Conservation (phyloP, 1,139 yeast genomes). For the Suhomyces yuchorum region DNA sequence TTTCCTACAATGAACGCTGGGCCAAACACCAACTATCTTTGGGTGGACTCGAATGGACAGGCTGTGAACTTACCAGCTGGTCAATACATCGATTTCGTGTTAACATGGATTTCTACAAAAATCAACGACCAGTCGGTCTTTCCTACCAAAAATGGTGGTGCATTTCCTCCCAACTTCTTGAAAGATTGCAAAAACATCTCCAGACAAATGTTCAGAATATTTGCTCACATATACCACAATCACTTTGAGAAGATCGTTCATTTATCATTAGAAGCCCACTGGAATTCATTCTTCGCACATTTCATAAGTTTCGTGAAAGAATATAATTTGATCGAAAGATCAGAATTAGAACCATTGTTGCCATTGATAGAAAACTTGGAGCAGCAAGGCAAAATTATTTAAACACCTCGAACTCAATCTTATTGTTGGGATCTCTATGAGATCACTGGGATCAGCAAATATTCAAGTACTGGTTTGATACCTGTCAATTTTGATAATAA, state of each 20-base stretch:
- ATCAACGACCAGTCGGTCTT: constrained; percentile 86
- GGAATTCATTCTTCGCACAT: constrained; percentile 98
- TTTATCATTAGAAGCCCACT: constrained; percentile 90
- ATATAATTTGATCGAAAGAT: constrained; percentile 74
- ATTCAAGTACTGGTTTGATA: constrained; percentile 1
- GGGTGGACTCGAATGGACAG: constrained; percentile 82
- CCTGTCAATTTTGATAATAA: background rate
- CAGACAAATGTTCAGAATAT: constrained; percentile 92
- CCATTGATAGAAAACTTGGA: constrained; percentile 80
- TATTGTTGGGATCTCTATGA: background rate
- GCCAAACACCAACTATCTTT: constrained; percentile 83
- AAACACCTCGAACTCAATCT: constrained; percentile 4
- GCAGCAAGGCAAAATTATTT: constrained; percentile 77
- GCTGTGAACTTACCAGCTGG: constrained; percentile 87
- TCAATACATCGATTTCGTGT: constrained; percentile 88
- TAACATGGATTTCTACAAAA: constrained; percentile 87
- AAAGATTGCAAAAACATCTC: constrained; percentile 84
- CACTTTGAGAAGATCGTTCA: constrained; percentile 93
- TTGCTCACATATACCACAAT: constrained; percentile 92
- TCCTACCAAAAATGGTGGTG: constrained; percentile 92
- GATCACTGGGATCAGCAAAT: background rate
- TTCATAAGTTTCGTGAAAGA: constrained; percentile 85
- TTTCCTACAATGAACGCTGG: constrained; percentile 97
- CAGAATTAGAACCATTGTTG: constrained; percentile 76
- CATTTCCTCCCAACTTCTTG: constrained; percentile 84